These are phyloP conservation scores for Volvox reticuliferus DNA, from an alignment of 139 green algal species.

Conservation along the genomic window DNA sequence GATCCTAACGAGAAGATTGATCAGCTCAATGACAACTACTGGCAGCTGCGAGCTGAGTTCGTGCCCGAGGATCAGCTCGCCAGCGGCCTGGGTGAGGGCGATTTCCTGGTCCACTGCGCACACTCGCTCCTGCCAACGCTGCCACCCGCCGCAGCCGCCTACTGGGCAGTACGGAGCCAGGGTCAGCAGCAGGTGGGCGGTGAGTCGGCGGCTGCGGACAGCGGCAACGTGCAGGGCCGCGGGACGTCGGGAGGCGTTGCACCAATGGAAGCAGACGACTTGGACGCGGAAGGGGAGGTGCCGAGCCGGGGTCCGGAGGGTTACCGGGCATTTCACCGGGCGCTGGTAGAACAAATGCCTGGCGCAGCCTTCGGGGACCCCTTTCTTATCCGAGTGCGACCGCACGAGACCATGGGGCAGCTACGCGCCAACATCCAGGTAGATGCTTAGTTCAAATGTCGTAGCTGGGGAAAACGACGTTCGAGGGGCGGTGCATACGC, in stretches of 20 bases:
- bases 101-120: not conserved
- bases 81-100: not conserved
- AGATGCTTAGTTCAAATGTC: too few relatives aligned
- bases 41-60: conserved; percentile 78
- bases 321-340: not conserved
- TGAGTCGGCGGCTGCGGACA: not conserved
- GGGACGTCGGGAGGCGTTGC: not conserved
- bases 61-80: conserved; percentile 80
- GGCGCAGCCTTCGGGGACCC: conserved; percentile 89
- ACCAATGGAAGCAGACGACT: conserved; percentile 12
- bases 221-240: not conserved
- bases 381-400: conserved; percentile 83
- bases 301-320: not conserved
- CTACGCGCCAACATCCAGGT: conserved; percentile 79
- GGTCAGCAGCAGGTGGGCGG: not conserved
- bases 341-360: conserved; percentile 15
- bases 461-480: too few relatives aligned
- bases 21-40: conserved; percentile 87
- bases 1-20: conserved; percentile 66
- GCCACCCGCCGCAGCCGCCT: not conserved
- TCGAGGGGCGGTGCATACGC: too few relatives aligned
- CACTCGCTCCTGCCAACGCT: conserved; percentile 31
- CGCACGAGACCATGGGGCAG: conserved; percentile 83
- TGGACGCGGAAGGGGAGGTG: not conserved
- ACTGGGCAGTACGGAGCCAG: not conserved